Conservation (phyloP, 2,329 filamentous ascomycete genomes). For the Pezizomycotina sp. region DNA sequence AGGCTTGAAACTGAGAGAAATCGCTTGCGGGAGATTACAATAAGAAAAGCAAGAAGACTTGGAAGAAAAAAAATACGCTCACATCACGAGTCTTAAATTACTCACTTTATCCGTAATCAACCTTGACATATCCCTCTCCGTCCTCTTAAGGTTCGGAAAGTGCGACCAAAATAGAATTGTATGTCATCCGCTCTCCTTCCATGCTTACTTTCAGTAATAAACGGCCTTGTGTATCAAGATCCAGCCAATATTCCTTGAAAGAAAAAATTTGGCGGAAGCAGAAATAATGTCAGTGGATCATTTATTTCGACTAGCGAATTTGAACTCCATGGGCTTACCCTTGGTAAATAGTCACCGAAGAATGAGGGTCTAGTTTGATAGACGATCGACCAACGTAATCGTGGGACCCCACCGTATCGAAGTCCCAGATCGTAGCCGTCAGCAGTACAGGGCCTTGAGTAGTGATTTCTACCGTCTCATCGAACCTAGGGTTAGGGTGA, state of each 20-base stretch:
- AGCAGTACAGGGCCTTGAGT: conserved; percentile 83
- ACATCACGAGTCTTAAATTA: conserved; percentile 1
- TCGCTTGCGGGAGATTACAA: conserved; percentile 9
- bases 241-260: conserved; percentile 71
- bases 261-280: no score
- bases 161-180: conserved; percentile 94
- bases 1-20: neutral
- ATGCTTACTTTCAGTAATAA: conserved; percentile 84
- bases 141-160: conserved; percentile 90
- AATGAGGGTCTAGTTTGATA: conserved; percentile 90
- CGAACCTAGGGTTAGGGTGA: conserved; percentile 94
- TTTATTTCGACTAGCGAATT: no score
- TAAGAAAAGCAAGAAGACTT: conserved; percentile 16
- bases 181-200: conserved; percentile 97
- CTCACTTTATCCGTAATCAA: conserved; percentile 92
- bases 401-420: conserved; percentile 91
- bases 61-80: conserved; percentile 3
- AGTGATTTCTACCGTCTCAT: conserved; percentile 90
- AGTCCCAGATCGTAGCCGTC: conserved; percentile 96
- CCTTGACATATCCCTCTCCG: conserved; percentile 93
- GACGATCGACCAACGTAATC: conserved; percentile 96
- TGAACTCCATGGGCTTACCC: conserved; percentile 27
- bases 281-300: no score
- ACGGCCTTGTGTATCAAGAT: conserved; percentile 86
- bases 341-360: conserved; percentile 86